Base-by-base conservation (phyloP, 2,329 filamentous ascomycete species). In the Bipolaris cookei region DNA sequence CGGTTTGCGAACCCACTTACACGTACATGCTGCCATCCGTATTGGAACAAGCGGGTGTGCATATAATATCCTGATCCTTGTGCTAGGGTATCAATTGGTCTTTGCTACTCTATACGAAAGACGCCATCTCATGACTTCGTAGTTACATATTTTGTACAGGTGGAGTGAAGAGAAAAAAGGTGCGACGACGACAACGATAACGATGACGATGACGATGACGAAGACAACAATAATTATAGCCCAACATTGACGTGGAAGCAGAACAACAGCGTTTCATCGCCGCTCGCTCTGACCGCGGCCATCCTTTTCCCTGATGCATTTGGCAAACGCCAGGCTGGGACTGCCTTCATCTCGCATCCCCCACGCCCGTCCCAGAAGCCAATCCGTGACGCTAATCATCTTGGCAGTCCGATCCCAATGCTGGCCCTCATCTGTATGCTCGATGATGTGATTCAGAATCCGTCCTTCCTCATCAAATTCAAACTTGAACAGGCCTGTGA, bases 401-500 rank as follows among this genome's bases (percentile, higher is more conserved):
- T 89, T 91, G 20, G 91, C 89, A 23, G 90, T 92, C 61, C 86
- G 87, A 68, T 97, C 93, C 87, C 90, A 96, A 58, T 91, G 87
- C 37, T 89, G 86, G 14, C 89, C 88, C 69, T 95, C 89, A 68
- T 97, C 90, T 1, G 91, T 90, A 78, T 96, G 91, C 78, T 99
- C 95, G 69, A 99, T 98, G 0, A 91, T 96, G 76, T 98, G 95
- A 65, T 87, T 92, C 45, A 90, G 78, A 34, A 99, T 87, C 62
- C 92, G 84, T 1, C 95, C 95, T 68, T 96, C 85, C 44, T 87
- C 83, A 71, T 98, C 95, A 74, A 99, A 99, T 64, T 96, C 91
- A 75, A 99, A 99, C 57, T 97, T 89, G 77, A 98, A 99, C 10
- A 98, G 78, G 0, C 95, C 95, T 1, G 88, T 91, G 67, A 98